Base-by-base conservation (phyloP, 176 grass and related monocot genomes). In the Oryza glumipatula region DNA sequence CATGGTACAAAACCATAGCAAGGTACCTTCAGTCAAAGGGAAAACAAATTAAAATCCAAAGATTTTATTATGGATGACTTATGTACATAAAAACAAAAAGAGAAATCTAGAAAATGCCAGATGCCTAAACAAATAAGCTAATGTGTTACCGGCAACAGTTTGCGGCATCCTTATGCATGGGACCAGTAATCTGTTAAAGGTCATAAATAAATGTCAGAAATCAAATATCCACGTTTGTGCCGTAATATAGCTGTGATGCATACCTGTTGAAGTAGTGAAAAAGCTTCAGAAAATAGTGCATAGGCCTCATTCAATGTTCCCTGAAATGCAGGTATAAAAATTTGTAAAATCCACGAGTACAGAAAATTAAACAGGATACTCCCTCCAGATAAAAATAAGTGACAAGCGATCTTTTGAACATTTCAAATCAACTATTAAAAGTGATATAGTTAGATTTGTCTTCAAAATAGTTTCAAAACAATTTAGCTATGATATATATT, bases 191-290 rank as follows among this genome's bases (percentile, higher is more conserved):
- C 96, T 99, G 87, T 84, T 74, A 33, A 83, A 56, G 69, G 74
- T 88, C 30, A 86, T 10, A 76, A 21, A 60, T 16, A 74, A 82
- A 72, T 76, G 38, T 32, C 49, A 74, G 75, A 60, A 35, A 52
- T 60, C 79, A 38, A 33, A 90, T 83, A 73, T 7, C 28, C 49
- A 79, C 75, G 39, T 5, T 63, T 22, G 4, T 63, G 58, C 19
- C 23, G 21, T 76, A 67, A 72, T 13, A 70, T 56, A 87, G 11
- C 3, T 65, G 23, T 72, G 47, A 30, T 68, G 23, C 16, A 11
- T 92, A 99, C 96, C 83, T 99, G 96, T 79, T 99, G 96, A 89
- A 99, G 96, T 65, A 99, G 80, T 6, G 96, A 93, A 86, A 99
- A 96, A 69, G 96, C 90, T 94, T 99, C 96, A 64, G 91, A 95